Evolutionary conservation across 2,329 filamentous ascomycete species (phyloP).

Genomic region (Achaetomium macrosporum): DNA sequence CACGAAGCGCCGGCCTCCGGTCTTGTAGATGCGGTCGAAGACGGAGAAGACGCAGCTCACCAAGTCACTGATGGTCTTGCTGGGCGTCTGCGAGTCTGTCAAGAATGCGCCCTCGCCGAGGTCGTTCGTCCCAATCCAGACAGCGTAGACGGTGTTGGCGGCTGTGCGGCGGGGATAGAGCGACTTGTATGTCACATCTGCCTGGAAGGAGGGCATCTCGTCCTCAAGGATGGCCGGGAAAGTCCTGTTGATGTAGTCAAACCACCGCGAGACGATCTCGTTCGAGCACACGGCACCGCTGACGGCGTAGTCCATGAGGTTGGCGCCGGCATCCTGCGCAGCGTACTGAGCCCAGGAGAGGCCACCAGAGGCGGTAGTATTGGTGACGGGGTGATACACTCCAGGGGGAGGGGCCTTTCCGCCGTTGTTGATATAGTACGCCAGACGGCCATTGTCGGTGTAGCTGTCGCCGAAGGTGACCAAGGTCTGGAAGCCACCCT

Average conservation of each 20-base stretch:
- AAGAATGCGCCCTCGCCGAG: constrained; percentile 61
- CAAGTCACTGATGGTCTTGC: constrained; percentile 58
- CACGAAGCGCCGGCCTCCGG: constrained; percentile 65
- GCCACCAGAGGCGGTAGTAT: constrained; percentile 57
- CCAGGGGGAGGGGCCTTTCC: constrained; percentile 59
- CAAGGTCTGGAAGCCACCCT: constrained; percentile 49
- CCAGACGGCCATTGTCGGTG: constrained; percentile 63
- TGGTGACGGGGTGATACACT: constrained; percentile 38
- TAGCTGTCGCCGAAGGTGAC: constrained; percentile 72
- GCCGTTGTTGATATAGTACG: constrained; percentile 55
- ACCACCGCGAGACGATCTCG: constrained; percentile 52
- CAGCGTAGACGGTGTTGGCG: constrained; percentile 62
- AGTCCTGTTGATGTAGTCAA: constrained; percentile 42
- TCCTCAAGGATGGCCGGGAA: constrained; percentile 61
- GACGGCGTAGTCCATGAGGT: constrained; percentile 64
- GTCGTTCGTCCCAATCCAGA: constrained; percentile 82
- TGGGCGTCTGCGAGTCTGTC: constrained; percentile 53
- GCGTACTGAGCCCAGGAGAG: constrained; percentile 65
- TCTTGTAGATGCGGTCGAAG: constrained; percentile 57
- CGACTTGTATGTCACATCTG: constrained; percentile 39
- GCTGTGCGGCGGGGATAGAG: constrained; percentile 41
- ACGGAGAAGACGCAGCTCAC: constrained; percentile 61
- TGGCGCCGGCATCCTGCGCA: constrained; percentile 50
- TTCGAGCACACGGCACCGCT: constrained; percentile 68
- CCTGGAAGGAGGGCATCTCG: constrained; percentile 51